These are phyloP conservation scores for Wickerhamomyces sp. DNA, from an alignment of 1,139 yeast species.

Conservation along the genomic window DNA sequence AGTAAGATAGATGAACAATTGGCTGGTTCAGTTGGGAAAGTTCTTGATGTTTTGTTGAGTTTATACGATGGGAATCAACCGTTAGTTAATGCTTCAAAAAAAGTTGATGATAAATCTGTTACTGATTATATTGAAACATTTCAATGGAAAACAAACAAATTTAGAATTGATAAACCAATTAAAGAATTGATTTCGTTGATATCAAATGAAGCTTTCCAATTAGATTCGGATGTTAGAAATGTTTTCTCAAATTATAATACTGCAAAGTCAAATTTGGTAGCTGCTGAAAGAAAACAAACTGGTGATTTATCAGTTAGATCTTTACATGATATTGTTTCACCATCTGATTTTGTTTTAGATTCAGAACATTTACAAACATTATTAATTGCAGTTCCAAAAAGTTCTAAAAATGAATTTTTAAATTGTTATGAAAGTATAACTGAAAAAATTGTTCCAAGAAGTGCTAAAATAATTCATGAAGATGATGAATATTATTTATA, in stretches of 20 bases:
- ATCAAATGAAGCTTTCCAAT: slow-evolving; percentile 69
- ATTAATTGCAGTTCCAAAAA: slow-evolving; percentile 81
- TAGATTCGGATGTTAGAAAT: slow-evolving; percentile 78
- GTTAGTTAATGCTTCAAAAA: slow-evolving; percentile 41
- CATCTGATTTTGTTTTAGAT: slow-evolving; percentile 76
- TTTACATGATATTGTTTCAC: slow-evolving; percentile 80
- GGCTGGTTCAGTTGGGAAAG: slow-evolving; percentile 61
- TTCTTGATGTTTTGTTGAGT: slow-evolving; percentile 61
- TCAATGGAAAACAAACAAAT: slow-evolving; percentile 84
- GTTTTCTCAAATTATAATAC: slow-evolving; percentile 66
- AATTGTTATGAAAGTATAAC: slow-evolving; percentile 70
- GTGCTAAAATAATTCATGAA: slow-evolving; percentile 62
- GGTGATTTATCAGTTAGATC: slow-evolving; percentile 93
- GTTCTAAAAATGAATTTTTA: slow-evolving; percentile 53
- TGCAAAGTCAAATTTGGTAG: slow-evolving; percentile 78
- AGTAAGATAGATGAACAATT: slow-evolving; percentile 75
- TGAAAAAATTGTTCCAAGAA: slow-evolving; percentile 86
- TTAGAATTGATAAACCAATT: slow-evolving; percentile 78
- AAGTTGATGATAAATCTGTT: slow-evolving; percentile 42
- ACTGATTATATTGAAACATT: slow-evolving; percentile 67
- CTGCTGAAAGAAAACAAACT: slow-evolving; percentile 87
- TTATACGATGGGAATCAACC: slow-evolving; percentile 44
- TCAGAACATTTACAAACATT: slow-evolving; percentile 84
- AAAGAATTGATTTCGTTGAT: slow-evolving; percentile 67
- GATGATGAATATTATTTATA: slow-evolving; percentile 74